These are phyloP conservation scores for Globisporangium lucens DNA, from an alignment of 352 stramenopile species.

Conservation along the genomic window DNA sequence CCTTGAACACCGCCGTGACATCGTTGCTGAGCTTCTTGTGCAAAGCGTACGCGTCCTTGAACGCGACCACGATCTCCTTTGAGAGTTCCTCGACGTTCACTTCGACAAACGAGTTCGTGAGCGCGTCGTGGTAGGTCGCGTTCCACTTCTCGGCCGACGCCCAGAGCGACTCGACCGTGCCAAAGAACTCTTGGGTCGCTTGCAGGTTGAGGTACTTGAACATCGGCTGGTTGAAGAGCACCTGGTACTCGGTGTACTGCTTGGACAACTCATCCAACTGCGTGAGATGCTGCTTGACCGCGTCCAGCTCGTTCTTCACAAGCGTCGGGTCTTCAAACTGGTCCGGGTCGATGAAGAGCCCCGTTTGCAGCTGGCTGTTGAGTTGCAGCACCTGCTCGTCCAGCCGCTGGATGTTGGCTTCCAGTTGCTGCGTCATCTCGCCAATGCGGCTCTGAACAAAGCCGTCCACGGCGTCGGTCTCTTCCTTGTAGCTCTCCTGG, in stretches of 20 bases:
- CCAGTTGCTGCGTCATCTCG: constrained; percentile 92
- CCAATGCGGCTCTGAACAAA: constrained; percentile 85
- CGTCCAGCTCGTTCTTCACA: constrained; percentile 80
- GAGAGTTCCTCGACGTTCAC: constrained; percentile 88
- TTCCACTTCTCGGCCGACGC: constrained; percentile 86
- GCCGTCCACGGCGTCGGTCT: constrained; percentile 80
- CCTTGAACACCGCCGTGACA: constrained; percentile 85
- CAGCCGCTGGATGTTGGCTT: constrained; percentile 90
- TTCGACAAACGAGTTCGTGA: constrained; percentile 84
- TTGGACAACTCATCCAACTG: constrained; percentile 87
- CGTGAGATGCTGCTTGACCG: constrained; percentile 76
- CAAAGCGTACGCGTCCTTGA: constrained; percentile 87
- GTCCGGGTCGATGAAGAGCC: constrained; percentile 84
- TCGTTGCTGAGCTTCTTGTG: constrained; percentile 93
- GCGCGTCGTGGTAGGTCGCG: constrained; percentile 62
- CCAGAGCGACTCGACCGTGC: constrained; percentile 86
- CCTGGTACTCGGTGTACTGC: constrained; percentile 92
- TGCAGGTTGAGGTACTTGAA: constrained; percentile 91
- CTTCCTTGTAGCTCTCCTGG: constrained; percentile 86
- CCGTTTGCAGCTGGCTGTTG: constrained; percentile 75
- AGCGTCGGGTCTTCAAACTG: constrained; percentile 84
- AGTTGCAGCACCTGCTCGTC: constrained; percentile 90
- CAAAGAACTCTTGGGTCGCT: constrained; percentile 84
- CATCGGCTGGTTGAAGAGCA: constrained; percentile 86
- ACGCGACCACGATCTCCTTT: constrained; percentile 82